phyloP scores from a whole-genome alignment of 805 yeast genomes.

The Schwanniomyces vanrijiae region DNA sequence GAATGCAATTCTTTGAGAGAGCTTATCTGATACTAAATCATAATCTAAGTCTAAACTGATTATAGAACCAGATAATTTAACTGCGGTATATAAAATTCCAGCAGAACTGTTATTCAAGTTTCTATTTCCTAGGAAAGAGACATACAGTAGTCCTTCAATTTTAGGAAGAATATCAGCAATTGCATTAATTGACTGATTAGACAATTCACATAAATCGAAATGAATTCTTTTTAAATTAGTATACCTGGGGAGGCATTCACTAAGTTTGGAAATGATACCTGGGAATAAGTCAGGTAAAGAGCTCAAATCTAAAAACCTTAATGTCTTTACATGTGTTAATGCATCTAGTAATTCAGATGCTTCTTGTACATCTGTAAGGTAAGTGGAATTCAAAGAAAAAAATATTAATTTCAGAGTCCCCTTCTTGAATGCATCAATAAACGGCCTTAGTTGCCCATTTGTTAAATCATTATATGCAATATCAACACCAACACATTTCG shows the following conservation, averaged over 20 bases:
- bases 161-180: conserved; percentile 49
- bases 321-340: conserved; percentile 36
- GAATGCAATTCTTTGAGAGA: conserved; percentile 54
- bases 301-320: conserved; percentile 54
- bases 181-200: conserved; percentile 47
- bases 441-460: conserved; percentile 45
- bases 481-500: conserved; percentile 55
- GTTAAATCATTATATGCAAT: conserved; percentile 55
- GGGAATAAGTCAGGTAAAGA: conserved; percentile 55
- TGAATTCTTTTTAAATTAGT: conserved; percentile 50
- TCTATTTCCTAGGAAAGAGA: conserved; percentile 53
- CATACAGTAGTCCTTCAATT: conserved; percentile 50
- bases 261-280: conserved; percentile 44
- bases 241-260: conserved; percentile 45
- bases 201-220: conserved; percentile 53
- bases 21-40: conserved; percentile 50
- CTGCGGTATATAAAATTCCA: conserved; percentile 50
- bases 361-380: conserved; percentile 42
- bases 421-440: conserved; percentile 40
- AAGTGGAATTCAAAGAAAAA: conserved; percentile 54
- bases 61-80: conserved; percentile 45
- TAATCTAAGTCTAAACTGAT: conserved; percentile 55
- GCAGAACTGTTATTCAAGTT: conserved; percentile 44
- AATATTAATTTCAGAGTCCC: conserved; percentile 42
- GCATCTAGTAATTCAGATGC: conserved; percentile 34